A percentile compares a stretch with the other conserved stretches of the same genome.
Conservation (phyloP, 352 stramenopile genomes). For the Pythium apleroticum region DNA sequence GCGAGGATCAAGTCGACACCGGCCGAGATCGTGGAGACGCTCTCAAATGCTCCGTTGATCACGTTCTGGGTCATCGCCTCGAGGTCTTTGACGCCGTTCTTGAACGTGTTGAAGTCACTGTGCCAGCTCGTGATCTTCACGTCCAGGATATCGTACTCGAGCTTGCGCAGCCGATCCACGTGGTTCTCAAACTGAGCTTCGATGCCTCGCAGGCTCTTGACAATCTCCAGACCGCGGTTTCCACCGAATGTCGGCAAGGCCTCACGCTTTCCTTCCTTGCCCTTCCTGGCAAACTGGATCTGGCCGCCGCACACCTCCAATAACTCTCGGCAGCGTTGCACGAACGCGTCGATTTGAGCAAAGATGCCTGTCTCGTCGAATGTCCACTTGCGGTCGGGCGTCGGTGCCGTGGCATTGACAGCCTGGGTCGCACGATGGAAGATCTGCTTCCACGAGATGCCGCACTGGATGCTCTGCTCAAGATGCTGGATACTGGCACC, state of each 20-base stretch:
- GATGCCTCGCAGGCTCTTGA: slow-evolving; percentile 91
- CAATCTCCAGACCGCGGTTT: slow-evolving; percentile 90
- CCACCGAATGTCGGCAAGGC: slow-evolving; percentile 90
- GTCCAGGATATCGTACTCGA: slow-evolving; percentile 95
- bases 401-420: slow-evolving; percentile 55
- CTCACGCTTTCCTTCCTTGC: slow-evolving; percentile 57
- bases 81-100: slow-evolving; percentile 95
- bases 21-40: slow-evolving; percentile 83
- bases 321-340: slow-evolving; percentile 93
- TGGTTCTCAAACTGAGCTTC: slow-evolving; percentile 92
- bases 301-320: slow-evolving; percentile 95
- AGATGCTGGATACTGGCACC: slow-evolving; percentile 85
- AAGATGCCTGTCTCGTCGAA: slow-evolving; percentile 96
- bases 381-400: slow-evolving; percentile 73
- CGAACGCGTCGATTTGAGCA: slow-evolving; percentile 95
- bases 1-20: slow-evolving; percentile 92
- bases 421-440: slow-evolving; percentile 64
- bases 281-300: slow-evolving; percentile 94
- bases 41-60: slow-evolving; percentile 94
- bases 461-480: slow-evolving; percentile 91
- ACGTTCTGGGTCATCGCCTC: slow-evolving; percentile 96
- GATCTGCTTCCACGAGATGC: slow-evolving; percentile 92
- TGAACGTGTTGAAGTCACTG: slow-evolving; percentile 95
- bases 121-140: slow-evolving; percentile 96
- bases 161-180: slow-evolving; percentile 82